Percentiles rank a stretch among this genome's conserved stretches.
Conservation (phyloP, 352 stramenopile species). For the Globisporangium cystogenes region DNA sequence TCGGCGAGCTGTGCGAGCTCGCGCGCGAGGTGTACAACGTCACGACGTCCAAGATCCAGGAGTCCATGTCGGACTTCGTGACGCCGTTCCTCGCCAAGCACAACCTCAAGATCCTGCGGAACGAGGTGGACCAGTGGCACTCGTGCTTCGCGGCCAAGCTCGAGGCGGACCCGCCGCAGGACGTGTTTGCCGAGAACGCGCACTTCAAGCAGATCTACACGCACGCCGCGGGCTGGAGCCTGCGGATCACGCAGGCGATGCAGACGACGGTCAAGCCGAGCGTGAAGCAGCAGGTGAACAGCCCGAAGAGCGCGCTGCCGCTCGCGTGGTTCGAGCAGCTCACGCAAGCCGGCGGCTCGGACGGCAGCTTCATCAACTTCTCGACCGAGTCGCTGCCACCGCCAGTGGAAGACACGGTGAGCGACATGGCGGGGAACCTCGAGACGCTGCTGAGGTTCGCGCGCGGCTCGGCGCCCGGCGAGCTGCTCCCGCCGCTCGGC, state of each 20-base stretch:
- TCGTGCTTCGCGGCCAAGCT: conserved; percentile 76
- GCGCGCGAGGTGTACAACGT: conserved; percentile 68
- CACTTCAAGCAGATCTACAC: conserved; percentile 82
- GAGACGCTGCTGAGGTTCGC: conserved; percentile 70
- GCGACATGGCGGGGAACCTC: conserved; percentile 49
- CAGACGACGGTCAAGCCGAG: conserved; percentile 75
- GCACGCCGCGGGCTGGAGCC: conserved; percentile 66
- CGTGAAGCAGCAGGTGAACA: conserved; percentile 54
- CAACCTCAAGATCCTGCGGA: conserved; percentile 66
- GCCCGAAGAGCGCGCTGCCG: conserved; percentile 65
- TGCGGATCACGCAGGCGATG: conserved; percentile 72
- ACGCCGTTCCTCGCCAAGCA: conserved; percentile 64
- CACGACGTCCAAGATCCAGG: conserved; percentile 71
- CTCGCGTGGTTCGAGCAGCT: conserved; percentile 79
- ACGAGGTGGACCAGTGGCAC: conserved; percentile 82
- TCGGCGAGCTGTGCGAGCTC: conserved; percentile 71
- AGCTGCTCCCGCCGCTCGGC: conserved; percentile 19
- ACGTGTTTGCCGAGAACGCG: conserved; percentile 77
- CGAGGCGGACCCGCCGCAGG: conserved; percentile 58
- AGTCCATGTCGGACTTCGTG: conserved; percentile 70
- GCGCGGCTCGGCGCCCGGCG: conserved; percentile 40
- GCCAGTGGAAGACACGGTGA: conserved; percentile 40
- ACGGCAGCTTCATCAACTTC: conserved; percentile 17
- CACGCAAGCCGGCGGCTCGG: conserved; percentile 42
- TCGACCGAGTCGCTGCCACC: conserved; percentile 18